These are phyloP conservation scores for Cotoneaster glaucophyllus DNA, from an alignment of 306 rosid genomes.

Conservation along the genomic window DNA sequence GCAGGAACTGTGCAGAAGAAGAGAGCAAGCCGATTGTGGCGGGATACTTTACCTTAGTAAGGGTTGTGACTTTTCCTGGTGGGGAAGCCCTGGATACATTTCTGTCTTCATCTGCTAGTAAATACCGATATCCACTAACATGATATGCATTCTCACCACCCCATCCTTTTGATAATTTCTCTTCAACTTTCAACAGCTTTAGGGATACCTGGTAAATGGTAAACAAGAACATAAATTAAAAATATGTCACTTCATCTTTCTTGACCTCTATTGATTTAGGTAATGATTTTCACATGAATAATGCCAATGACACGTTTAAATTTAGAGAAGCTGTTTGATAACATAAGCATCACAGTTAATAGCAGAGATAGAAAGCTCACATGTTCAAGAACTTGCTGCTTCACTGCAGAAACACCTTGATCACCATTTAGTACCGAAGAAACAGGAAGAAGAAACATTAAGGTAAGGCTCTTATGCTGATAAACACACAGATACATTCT, in stretches of 20 bases:
- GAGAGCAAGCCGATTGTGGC: neutral
- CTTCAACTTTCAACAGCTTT: slow-evolving; percentile 83
- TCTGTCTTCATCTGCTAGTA: slow-evolving; percentile 78
- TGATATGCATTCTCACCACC: slow-evolving; percentile 97
- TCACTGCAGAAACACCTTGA: slow-evolving; percentile 60
- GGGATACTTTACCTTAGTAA: slow-evolving; percentile 56
- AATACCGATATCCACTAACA: slow-evolving; percentile 85
- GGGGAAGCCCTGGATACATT: slow-evolving; percentile 93
- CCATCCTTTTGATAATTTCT: slow-evolving; percentile 97
- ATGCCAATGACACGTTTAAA: neutral
- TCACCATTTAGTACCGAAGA: slow-evolving; percentile 69
- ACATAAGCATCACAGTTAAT: slow-evolving; percentile 8
- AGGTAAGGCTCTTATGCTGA: slow-evolving; percentile 83
- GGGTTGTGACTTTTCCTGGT: slow-evolving; percentile 83
- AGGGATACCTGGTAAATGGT: slow-evolving; percentile 57
- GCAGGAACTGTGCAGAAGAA: neutral
- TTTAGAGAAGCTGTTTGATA: neutral
- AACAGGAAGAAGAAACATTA: slow-evolving; percentile 70
- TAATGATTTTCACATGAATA: neutral
- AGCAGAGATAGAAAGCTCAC: slow-evolving; percentile 44
- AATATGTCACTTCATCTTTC: neutral
- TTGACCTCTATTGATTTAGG: neutral
- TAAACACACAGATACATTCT: slow-evolving; percentile 80
- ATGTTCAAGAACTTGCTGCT: slow-evolving; percentile 82
- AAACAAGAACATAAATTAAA: slow-evolving; percentile 22